phyloP scores from a whole-genome alignment of 768 basidiomycete genomes.

The Sporobolomyces phaffii region DNA sequence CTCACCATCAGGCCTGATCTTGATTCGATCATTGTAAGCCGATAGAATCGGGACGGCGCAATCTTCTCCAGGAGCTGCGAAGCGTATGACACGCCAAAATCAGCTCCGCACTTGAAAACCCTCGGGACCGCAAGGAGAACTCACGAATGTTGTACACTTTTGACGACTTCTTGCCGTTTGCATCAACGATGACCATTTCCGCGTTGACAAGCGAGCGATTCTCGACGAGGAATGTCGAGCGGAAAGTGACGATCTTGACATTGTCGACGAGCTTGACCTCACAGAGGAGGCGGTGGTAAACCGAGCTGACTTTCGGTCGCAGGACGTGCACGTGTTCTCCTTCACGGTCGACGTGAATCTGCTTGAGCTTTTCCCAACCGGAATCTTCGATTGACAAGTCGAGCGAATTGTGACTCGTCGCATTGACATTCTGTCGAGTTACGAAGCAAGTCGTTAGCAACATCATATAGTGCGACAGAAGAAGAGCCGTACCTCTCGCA shows the following conservation, averaged over 20 bases:
- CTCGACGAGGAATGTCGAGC: conserved; percentile 85
- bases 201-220: conserved; percentile 86
- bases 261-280: conserved; percentile 85
- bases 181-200: conserved; percentile 83
- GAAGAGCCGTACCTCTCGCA: conserved; percentile 66
- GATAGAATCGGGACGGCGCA: conserved; percentile 86
- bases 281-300: conserved; percentile 73
- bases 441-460: background rate
- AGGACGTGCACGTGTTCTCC: conserved; percentile 83
- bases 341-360: conserved; percentile 86
- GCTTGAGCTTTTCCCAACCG: conserved; percentile 79
- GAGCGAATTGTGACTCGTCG: conserved; percentile 69
- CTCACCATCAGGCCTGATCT: conserved; percentile 77
- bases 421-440: conserved; percentile 48
- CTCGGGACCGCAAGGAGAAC: no score
- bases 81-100: no score
- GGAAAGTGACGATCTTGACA: conserved; percentile 85
- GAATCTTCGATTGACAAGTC: conserved; percentile 77
- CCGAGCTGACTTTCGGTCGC: conserved; percentile 68
- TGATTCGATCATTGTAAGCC: conserved; percentile 71
- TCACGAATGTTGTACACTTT: conserved; percentile 73
- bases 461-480: background rate
- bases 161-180: conserved; percentile 70
- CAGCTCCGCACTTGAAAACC: no score
- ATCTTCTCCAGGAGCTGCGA: conserved; percentile 69